Percentiles rank a stretch among this genome's conserved stretches.
Evolutionary conservation across 805 yeast species (phyloP).

Genomic region (Danielia oregonensis): DNA sequence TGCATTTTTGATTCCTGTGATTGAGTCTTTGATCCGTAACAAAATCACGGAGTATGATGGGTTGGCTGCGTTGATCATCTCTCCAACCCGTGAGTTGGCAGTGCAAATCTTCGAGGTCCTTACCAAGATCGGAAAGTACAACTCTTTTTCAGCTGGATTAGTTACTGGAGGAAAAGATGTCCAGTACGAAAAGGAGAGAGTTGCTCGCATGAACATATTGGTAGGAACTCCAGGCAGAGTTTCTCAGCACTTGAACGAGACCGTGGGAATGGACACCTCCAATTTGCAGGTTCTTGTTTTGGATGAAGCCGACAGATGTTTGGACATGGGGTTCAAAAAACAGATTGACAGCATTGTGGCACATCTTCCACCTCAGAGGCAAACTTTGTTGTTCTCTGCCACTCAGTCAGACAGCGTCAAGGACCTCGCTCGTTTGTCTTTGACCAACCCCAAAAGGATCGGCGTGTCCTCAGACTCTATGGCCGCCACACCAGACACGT

Average conservation of each 20-base stretch:
- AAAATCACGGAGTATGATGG: slow-evolving; percentile 84
- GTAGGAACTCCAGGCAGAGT: slow-evolving; percentile 92
- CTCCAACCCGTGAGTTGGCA: slow-evolving; percentile 91
- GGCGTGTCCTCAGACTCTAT: slow-evolving; percentile 46
- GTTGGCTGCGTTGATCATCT: slow-evolving; percentile 80
- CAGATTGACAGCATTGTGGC: slow-evolving; percentile 77
- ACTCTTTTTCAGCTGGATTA: slow-evolving; percentile 79
- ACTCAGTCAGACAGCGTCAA: slow-evolving; percentile 81
- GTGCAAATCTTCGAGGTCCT: slow-evolving; percentile 87
- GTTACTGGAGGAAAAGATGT: slow-evolving; percentile 94
- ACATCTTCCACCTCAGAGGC: slow-evolving; percentile 76
- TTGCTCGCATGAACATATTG: slow-evolving; percentile 72
- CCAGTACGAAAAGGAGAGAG: slow-evolving; percentile 74
- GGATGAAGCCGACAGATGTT: slow-evolving; percentile 90
- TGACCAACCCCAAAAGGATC: slow-evolving; percentile 53
- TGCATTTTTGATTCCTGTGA: slow-evolving; percentile 78
- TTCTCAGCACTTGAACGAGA: slow-evolving; percentile 86
- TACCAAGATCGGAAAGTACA: slow-evolving; percentile 72
- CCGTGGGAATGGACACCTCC: slow-evolving; percentile 70
- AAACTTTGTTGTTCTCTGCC: slow-evolving; percentile 82
- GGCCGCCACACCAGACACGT: slow-evolving; percentile 73
- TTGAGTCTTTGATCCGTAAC: slow-evolving; percentile 65
- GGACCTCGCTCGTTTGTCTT: slow-evolving; percentile 77
- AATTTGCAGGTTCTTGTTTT: slow-evolving; percentile 76
- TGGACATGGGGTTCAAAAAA: slow-evolving; percentile 89